Base-by-base conservation (phyloP, 768 basidiomycete genomes). In the Xerocomellus chrysenteron region DNA sequence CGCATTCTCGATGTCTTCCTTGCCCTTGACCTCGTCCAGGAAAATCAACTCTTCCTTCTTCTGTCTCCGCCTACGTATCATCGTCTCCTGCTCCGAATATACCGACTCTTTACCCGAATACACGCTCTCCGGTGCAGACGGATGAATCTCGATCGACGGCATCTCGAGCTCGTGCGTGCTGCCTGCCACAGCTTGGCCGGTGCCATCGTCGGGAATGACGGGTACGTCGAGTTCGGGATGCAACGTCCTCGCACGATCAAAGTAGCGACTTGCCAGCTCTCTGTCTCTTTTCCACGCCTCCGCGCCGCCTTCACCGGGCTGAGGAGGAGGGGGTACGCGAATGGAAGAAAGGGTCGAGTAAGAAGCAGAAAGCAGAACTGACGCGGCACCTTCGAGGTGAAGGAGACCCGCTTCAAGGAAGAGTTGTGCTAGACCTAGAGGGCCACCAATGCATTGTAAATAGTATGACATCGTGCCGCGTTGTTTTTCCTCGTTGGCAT, bases 391-490 rank as follows among this genome's bases (percentile, higher is more conserved):
- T 68, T 92, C 90, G n/a, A 92, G 78, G 65, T 92, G 83, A 32
- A 92, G 81, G 28, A 91, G 76, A 4, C 90, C 90, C 5, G 87
- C 87, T 69, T 90, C 88, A 7, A 89, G 74, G 70, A 90, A 92
- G 10, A 92, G 82, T 55, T 84, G 86, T 2, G 87, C 90, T 2
- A 92, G 76, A 0, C 86, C 87, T 17, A 68, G 66, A n/a, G 77
- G 63, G 33, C 89, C 88, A 24, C 90, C 90, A 9, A 92, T 72
- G 49, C 82, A 82, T 43, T 84, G 80, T 37, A 85, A 62, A 64
- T 86, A 87, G 70, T 92, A 92, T 0, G 76, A 71, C 30, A 74
- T 64, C 2, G 82, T 84, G 19, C 85, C 87, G 4, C 78, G 79
- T 26, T 76, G 57, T 14, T 77, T 71, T 49, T 77, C 73, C 43